These are phyloP conservation scores for Cercophora samala DNA, from an alignment of 495 filamentous ascomycete genomes.

Conservation along the genomic window DNA sequence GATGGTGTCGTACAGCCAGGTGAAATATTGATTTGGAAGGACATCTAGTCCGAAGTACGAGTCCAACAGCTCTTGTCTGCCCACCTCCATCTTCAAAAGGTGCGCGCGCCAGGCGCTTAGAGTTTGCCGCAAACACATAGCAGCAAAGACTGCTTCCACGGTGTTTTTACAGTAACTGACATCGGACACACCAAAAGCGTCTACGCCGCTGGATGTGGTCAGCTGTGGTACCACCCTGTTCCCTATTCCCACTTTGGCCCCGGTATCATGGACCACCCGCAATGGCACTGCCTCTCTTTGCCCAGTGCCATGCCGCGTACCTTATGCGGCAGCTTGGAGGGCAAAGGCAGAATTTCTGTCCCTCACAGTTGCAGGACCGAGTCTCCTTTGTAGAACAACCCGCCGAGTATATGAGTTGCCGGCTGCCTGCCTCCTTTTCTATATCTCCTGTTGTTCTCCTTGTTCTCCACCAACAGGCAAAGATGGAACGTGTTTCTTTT, in stretches of 20 bases:
- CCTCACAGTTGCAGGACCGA: constrained; percentile 5
- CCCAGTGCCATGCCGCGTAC: not conserved
- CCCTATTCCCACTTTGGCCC: constrained; percentile 1
- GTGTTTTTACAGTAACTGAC: not conserved
- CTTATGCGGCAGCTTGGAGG: not conserved
- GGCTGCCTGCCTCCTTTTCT: not conserved
- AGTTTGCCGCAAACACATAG: not conserved
- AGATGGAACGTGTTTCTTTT: not conserved
- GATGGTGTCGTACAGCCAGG: not conserved
- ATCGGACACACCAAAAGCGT: not conserved
- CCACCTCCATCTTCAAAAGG: not conserved
- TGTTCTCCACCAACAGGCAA: constrained; percentile 2
- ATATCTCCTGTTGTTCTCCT: constrained; percentile 12
- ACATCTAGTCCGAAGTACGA: not conserved
- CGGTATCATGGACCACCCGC: constrained; percentile 8
- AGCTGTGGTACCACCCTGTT: constrained; percentile 11
- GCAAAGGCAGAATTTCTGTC: constrained; percentile 10
- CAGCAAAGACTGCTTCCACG: not conserved
- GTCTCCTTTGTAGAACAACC: not conserved
- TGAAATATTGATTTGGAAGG: not conserved
- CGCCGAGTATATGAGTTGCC: constrained; percentile 1
- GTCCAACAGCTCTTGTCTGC: not conserved
- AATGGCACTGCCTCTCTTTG: constrained; percentile 10
- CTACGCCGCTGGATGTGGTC: constrained; percentile 12
- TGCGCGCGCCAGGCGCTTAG: constrained; percentile 15